Evolutionary conservation across 768 basidiomycete genomes (phyloP), one percentile per base, ranked within the genome.

Genomic region (Suillus placidus): DNA sequence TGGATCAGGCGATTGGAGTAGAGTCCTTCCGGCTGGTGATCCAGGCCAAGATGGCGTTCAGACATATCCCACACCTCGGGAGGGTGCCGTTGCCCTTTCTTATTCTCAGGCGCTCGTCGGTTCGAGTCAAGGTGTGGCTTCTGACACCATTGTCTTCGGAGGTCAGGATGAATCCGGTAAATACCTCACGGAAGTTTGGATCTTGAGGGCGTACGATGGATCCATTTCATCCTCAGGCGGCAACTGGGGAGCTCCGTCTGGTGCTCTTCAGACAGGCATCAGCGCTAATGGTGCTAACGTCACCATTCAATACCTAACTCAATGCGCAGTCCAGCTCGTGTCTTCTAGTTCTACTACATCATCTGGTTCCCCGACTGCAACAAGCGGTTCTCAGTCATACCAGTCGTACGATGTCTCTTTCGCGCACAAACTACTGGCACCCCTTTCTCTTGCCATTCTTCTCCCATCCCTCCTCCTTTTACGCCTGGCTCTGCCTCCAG

Each of bases 81-180:
- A 88, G 76, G 93, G 93, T 43, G 88, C 92, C 16, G 85, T 83
- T 10, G 88, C 84, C 1, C 74, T 92, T 43, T 86, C 91, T 6
- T 87, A 80, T 71, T 67, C 72, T 26, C 67, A 76, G 62, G 81
- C 84, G 3, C 80, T 93, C 9, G 88, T 92, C 9, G 92, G 92
- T 9, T 68, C 70, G 8, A 76, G 82, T 45, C 81, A 85, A 30
- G 73, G 71, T 30, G 70, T 70, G 23, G 85, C 83, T 23, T 81
- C 90, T 32, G 93, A 94, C 72, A 89, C 86, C 20, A 83, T 94
- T 54, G 85, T 94, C 12, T 94, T 92, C 68, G 93, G 93, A 40
- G 93, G 93, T 47, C 84, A 84, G 69, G 91, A 92, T 72, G 79
- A 81, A 52, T 73, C 79, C 63, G 92, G 92, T 16, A 85, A 80